These are phyloP conservation scores for Ploettnerulaceae sp. DNA, from an alignment of 2,329 filamentous ascomycete genomes.

Conservation along the genomic window DNA sequence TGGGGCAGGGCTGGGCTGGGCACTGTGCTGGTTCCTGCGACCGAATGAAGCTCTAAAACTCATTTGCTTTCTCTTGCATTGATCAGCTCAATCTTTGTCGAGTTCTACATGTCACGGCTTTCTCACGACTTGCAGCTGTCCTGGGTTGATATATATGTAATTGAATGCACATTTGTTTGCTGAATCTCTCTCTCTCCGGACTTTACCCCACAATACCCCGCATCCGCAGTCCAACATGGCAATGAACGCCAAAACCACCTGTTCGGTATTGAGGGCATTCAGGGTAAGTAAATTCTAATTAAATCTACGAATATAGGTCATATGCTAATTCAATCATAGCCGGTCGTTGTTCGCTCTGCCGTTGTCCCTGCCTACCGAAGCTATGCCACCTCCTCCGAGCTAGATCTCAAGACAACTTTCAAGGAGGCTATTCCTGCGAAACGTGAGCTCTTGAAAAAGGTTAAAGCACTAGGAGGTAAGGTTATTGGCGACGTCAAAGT, in stretches of 20 bases:
- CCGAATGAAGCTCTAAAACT: constrained; percentile 3
- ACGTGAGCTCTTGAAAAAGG: constrained; percentile 86
- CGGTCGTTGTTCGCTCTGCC: constrained; percentile 32
- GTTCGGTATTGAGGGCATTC: constrained; percentile 57
- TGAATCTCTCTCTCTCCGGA: background rate
- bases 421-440: constrained; percentile 83
- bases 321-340: constrained; percentile 20
- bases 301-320: constrained; percentile 16
- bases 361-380: constrained; percentile 41
- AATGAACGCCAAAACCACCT: constrained; percentile 56
- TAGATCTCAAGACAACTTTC: constrained; percentile 83
- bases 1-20: constrained; percentile 16
- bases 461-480: constrained; percentile 80
- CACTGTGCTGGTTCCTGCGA: constrained; percentile 2
- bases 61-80: constrained; percentile 2
- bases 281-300: constrained; percentile 46
- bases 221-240: constrained; percentile 47
- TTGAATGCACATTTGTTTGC: background rate
- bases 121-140: no score
- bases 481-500: constrained; percentile 89
- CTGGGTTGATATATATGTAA: no score
- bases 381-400: constrained; percentile 75
- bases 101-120: no score
- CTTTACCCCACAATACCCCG: constrained; percentile 26
- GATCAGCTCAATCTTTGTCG: background rate